Base-by-base conservation (phyloP, 225 moss, liverwort and hornwort genomes). In the Thuidium tamariscinum region DNA sequence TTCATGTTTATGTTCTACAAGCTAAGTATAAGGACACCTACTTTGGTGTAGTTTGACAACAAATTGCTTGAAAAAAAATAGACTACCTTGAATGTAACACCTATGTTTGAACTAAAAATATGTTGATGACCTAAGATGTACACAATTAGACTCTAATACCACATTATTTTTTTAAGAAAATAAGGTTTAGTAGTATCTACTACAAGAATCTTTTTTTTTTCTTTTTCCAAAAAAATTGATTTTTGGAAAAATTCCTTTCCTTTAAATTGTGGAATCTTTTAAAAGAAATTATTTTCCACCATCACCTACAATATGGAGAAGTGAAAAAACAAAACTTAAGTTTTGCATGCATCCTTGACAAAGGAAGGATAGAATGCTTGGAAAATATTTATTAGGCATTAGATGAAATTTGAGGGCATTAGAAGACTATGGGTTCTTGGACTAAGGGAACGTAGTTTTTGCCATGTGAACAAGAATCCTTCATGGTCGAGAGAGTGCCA, bases 101-200 rank as follows among this genome's bases (percentile, higher is more conserved):
- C 16, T 23, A 42, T 0, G 0, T 27, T 71, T 57, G 25, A 21
- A 25, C 5, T 10, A 5, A 8, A 14, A 32, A 52, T 51, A 74
- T 19, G 32, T 34, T 14, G 57, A 57, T 57, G 57, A 49, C 48
- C 30, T 12, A 49, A 74, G 74, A 74, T 51, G 22, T 14, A n/a
- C 13, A 51, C 20, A 74, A 13, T 9, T 34, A 46, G 1, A 34
- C n/a, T n/a, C n/a, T n/a, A n/a, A n/a, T n/a, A n/a, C n/a, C n/a
- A n/a, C n/a, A n/a, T n/a, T n/a, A n/a, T n/a, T n/a, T 44, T 21
- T 69, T 25, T 0, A 7, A 1, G 2, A 69, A 1, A 26, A 69
- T 26, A 9, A 26, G 5, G 2, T 42, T 26, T 0, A 26, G 1
- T 4, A 26, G 4, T 15, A n/a, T n/a, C n/a, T 26, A 15, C 3